phyloP scores from a whole-genome alignment of 2,329 filamentous ascomycete genomes.

The Paraphaeosphaeria minitans region DNA sequence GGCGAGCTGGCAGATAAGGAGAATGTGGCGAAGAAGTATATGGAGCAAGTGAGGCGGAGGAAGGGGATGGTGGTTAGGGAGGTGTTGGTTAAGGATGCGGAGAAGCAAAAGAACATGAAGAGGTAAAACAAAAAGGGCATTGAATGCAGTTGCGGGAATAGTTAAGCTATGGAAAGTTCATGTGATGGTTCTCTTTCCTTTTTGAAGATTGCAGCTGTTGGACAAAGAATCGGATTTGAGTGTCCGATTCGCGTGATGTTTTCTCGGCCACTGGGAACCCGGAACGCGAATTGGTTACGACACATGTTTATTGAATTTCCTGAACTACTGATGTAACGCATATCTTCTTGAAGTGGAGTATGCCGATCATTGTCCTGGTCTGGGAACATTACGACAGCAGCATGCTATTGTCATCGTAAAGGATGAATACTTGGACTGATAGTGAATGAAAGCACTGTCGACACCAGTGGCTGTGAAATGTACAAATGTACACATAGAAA shows the following conservation, averaged over 20 bases:
- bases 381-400: not conserved
- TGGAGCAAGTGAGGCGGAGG: conserved; percentile 82
- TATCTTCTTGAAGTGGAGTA: not conserved
- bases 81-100: conserved; percentile 76
- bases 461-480: not conserved
- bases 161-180: no score
- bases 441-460: not conserved
- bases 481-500: not conserved
- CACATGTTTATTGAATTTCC: not conserved
- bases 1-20: conserved; percentile 92
- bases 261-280: not conserved
- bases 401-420: not conserved
- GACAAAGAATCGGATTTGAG: no score
- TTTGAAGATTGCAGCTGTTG: no score
- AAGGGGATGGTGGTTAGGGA: conserved; percentile 86
- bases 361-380: not conserved
- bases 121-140: no score
- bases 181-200: no score
- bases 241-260: not conserved
- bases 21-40: conserved; percentile 95
- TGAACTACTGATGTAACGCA: not conserved
- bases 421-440: not conserved
- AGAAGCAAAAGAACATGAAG: conserved; percentile 85
- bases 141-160: not conserved
- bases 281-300: not conserved